Percentiles rank a stretch among this genome's conserved stretches.
These are phyloP conservation scores for Penicillium turbatum DNA, from an alignment of 495 filamentous ascomycete species.

Conservation along the genomic window DNA sequence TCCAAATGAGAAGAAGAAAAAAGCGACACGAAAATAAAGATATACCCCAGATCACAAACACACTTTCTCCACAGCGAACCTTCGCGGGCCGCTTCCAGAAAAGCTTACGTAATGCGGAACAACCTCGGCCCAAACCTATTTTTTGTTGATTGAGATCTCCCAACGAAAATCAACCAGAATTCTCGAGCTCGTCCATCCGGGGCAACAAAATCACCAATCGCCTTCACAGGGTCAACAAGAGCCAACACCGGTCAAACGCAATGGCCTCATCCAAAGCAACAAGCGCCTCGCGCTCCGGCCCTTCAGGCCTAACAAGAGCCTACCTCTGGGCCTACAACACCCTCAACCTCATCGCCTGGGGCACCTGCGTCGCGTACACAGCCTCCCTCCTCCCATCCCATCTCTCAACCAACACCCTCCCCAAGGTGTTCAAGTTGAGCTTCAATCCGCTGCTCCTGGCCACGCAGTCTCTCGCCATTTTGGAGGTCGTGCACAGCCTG, in stretches of 20 bases:
- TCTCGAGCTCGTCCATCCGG: neutral
- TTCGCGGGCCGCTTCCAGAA: conserved; percentile 16
- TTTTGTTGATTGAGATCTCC: conserved; percentile 7
- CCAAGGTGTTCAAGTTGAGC: conserved; percentile 49
- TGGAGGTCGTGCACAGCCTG: conserved; percentile 77
- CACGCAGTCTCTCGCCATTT: conserved; percentile 75
- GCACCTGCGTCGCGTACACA: conserved; percentile 59
- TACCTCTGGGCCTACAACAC: conserved; percentile 86
- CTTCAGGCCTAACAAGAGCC: conserved; percentile 24
- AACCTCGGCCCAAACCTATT: conserved; percentile 15
- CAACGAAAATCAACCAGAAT: conserved; percentile 15
- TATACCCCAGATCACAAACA: conserved; percentile 2
- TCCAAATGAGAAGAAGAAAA: too few relatives aligned
- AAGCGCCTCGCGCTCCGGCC: conserved; percentile 18
- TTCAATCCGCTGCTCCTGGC: conserved; percentile 65
- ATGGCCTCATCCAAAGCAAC: conserved; percentile 3
- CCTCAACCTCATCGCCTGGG: conserved; percentile 70
- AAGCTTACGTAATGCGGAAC: conserved; percentile 20
- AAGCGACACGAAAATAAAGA: neutral
- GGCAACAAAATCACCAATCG: conserved; percentile 11
- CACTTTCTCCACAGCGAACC: conserved; percentile 2
- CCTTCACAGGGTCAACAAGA: conserved; percentile 1
- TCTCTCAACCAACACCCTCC: conserved; percentile 35
- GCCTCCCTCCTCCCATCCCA: conserved; percentile 38
- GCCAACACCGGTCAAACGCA: neutral